Percentiles rank a stretch among this genome's conserved stretches.
phyloP scores from a whole-genome alignment of 306 rosid genomes.

The Rosa rugosa region DNA sequence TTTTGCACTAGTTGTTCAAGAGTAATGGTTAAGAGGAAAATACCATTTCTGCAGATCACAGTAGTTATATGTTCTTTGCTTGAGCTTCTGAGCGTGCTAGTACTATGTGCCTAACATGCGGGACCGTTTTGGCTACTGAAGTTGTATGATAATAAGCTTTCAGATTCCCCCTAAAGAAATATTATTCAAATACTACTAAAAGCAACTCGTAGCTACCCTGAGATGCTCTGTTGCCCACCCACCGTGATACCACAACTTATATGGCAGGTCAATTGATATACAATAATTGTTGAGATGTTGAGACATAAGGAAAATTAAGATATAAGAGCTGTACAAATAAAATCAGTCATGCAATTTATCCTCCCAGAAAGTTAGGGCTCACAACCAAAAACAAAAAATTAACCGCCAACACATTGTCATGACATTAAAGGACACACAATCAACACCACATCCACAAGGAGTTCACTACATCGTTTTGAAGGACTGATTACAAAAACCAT shows the following conservation, averaged over 20 bases:
- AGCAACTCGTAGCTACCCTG: too few species aligned
- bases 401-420: neutral
- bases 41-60: neutral
- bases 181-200: too few species aligned
- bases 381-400: neutral
- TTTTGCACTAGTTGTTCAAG: slow-evolving; percentile 15
- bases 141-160: neutral
- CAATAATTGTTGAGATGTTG: too few species aligned
- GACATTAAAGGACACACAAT: neutral
- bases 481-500: neutral
- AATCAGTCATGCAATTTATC: too few species aligned
- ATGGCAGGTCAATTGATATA: too few species aligned
- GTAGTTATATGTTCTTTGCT: slow-evolving; percentile 25
- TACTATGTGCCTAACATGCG: slow-evolving; percentile 24
- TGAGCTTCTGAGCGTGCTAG: slow-evolving; percentile 20
- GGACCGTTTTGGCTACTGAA: neutral
- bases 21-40: slow-evolving; percentile 12
- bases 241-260: too few species aligned
- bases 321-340: too few species aligned
- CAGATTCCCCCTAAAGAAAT: neutral
- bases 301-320: too few species aligned
- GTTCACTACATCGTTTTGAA: neutral
- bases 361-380: neutral
- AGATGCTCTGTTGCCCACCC: too few species aligned
- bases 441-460: neutral